These are phyloP conservation scores for Podaxis sp. DNA, from an alignment of 768 basidiomycete species.

Conservation along the genomic window DNA sequence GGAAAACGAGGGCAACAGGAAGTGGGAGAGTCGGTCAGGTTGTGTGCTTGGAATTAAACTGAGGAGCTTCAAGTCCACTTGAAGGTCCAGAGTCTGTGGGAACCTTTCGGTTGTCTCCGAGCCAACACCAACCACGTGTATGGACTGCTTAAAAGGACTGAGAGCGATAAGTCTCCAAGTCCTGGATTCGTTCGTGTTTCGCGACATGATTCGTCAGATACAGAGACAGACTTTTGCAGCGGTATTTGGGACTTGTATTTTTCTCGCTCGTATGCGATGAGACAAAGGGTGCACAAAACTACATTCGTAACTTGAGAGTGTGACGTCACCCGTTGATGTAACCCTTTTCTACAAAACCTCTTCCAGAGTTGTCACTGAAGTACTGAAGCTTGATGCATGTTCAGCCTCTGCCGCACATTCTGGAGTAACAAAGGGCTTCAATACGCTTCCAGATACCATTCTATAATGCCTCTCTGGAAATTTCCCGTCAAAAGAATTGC, in stretches of 20 bases:
- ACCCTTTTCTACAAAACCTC: neutral
- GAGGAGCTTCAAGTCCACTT: conserved; percentile 4
- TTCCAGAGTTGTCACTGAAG: neutral
- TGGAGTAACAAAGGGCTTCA: neutral
- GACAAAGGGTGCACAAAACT: no score
- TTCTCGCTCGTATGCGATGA: no score
- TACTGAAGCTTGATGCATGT: conserved; percentile 6
- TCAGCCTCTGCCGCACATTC: neutral
- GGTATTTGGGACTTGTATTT: no score
- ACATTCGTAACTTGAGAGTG: no score
- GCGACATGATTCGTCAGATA: no score
- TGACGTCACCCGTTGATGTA: neutral
- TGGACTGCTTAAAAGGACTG: neutral
- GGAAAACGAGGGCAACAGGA: conserved; percentile 7
- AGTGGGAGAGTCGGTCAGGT: neutral
- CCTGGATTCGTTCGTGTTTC: no score
- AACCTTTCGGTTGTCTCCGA: conserved; percentile 12
- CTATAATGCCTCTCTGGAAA: conserved; percentile 16
- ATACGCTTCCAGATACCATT: neutral
- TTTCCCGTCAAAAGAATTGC: conserved; percentile 13
- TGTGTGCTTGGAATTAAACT: conserved; percentile 16
- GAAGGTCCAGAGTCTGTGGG: conserved; percentile 12
- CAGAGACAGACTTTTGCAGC: no score
- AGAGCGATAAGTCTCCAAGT: no score
- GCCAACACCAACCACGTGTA: conserved; percentile 3